phyloP scores from a whole-genome alignment of 2,329 filamentous ascomycete species.

The Zymoseptoria passerinii region DNA sequence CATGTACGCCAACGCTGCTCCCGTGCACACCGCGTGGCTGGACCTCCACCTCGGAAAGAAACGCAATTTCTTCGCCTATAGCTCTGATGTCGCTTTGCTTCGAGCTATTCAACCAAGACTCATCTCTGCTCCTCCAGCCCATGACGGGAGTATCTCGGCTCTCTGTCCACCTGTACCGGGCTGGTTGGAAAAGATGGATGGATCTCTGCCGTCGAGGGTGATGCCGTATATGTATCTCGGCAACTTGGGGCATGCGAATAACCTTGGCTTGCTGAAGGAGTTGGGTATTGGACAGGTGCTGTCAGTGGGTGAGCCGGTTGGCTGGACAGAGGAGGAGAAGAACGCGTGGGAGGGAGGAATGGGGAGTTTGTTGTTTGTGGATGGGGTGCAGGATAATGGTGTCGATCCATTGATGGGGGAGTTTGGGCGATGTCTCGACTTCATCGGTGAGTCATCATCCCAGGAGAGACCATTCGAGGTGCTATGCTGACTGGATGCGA shows the following conservation, averaged over 20 bases:
- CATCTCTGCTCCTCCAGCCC: slow-evolving; percentile 58
- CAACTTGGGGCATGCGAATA: slow-evolving; percentile 88
- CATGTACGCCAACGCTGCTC: slow-evolving; percentile 77
- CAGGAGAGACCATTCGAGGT: not conserved
- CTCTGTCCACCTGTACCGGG: slow-evolving; percentile 55
- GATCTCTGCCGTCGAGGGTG: slow-evolving; percentile 81
- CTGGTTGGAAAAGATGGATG: slow-evolving; percentile 80
- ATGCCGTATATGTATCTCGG: slow-evolving; percentile 94
- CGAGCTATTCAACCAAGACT: slow-evolving; percentile 67
- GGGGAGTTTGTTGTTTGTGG: slow-evolving; percentile 72
- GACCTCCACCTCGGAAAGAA: slow-evolving; percentile 68
- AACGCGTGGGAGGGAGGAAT: slow-evolving; percentile 56
- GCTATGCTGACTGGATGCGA: slow-evolving; percentile 9
- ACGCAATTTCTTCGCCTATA: slow-evolving; percentile 95
- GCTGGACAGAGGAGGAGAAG: slow-evolving; percentile 63
- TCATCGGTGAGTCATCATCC: slow-evolving; percentile 63
- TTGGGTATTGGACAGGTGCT: slow-evolving; percentile 81
- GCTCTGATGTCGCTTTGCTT: slow-evolving; percentile 78
- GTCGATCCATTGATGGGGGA: slow-evolving; percentile 85
- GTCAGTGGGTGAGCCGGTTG: slow-evolving; percentile 82
- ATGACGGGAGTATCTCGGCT: slow-evolving; percentile 41
- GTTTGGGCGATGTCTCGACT: slow-evolving; percentile 76
- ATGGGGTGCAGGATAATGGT: slow-evolving; percentile 90
- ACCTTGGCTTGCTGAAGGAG: slow-evolving; percentile 68
- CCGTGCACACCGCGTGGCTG: slow-evolving; percentile 81